These are phyloP conservation scores for Cadophora malorum DNA, from an alignment of 2,329 filamentous ascomycete species.

Conservation along the genomic window DNA sequence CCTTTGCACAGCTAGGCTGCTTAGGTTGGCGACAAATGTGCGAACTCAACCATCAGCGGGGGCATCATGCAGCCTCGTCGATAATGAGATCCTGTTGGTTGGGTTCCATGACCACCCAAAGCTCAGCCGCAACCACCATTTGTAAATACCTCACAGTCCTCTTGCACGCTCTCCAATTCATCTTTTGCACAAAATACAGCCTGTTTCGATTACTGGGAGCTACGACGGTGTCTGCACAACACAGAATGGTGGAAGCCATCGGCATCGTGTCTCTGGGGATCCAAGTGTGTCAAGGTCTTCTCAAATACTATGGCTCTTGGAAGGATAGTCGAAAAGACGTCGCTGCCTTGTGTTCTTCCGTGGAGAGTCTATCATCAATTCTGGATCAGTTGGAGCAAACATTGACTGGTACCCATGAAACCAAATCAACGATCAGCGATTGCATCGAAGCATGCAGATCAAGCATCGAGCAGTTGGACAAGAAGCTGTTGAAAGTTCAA, in stretches of 20 bases:
- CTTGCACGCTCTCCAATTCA: neutral
- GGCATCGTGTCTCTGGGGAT: neutral
- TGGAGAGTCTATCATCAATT: neutral
- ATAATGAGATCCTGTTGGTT: neutral
- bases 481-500: neutral
- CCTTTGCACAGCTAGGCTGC: neutral
- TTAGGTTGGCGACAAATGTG: neutral
- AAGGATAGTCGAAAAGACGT: neutral
- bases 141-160: neutral
- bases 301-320: neutral
- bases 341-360: neutral
- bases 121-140: neutral
- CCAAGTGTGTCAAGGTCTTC: neutral
- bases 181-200: neutral
- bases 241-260: neutral
- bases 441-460: neutral
- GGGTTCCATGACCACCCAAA: neutral
- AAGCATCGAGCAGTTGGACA: neutral
- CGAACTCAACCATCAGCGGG: neutral
- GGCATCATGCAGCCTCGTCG: slow-evolving; percentile 1
- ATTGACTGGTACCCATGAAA: neutral
- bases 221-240: neutral
- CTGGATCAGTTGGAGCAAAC: neutral
- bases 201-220: neutral
- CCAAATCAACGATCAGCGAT: neutral